phyloP scores from a whole-genome alignment of 2,329 filamentous ascomycete species.

The Cladosporium sp. region DNA sequence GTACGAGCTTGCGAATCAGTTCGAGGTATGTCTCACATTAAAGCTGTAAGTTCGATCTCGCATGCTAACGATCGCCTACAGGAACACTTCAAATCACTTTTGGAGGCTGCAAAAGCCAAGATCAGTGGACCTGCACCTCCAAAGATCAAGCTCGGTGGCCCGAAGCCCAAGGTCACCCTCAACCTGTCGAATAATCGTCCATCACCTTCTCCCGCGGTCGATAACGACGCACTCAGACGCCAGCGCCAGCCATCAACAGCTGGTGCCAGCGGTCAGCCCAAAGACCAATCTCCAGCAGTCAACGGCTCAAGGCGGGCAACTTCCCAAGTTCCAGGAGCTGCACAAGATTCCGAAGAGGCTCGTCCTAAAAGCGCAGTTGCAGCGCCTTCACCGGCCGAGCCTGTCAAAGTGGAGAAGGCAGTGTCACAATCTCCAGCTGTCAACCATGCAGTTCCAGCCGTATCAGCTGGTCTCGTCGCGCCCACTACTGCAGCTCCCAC shows the following conservation, averaged over 20 bases:
- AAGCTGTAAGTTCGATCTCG: background rate
- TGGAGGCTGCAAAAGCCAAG: slow-evolving; percentile 67
- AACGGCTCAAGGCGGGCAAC: slow-evolving; percentile 30
- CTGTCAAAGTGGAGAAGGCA: slow-evolving; percentile 39
- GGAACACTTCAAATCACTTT: slow-evolving; percentile 63
- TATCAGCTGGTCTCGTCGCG: background rate
- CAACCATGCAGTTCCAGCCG: slow-evolving; percentile 27
- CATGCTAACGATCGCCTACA: slow-evolving; percentile 34
- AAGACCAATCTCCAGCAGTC: slow-evolving; percentile 21
- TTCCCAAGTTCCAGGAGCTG: slow-evolving; percentile 21
- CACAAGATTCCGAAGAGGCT: slow-evolving; percentile 26
- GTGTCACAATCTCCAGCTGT: slow-evolving; percentile 42
- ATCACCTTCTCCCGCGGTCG: slow-evolving; percentile 43
- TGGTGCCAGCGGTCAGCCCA: slow-evolving; percentile 41
- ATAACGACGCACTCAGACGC: slow-evolving; percentile 51
- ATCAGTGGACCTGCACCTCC: slow-evolving; percentile 69
- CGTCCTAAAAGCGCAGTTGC: slow-evolving; percentile 30
- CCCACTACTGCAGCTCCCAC: slow-evolving; percentile 20
- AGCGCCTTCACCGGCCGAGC: slow-evolving; percentile 25
- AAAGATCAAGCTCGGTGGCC: slow-evolving; percentile 64
- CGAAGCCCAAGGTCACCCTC: slow-evolving; percentile 38
- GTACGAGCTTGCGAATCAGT: slow-evolving; percentile 68
- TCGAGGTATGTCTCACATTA: slow-evolving; percentile 59
- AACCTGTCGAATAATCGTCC: slow-evolving; percentile 32
- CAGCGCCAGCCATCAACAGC: slow-evolving; percentile 51